phyloP scores from a whole-genome alignment of 352 stramenopile species.

The Peronospora farinosa region DNA sequence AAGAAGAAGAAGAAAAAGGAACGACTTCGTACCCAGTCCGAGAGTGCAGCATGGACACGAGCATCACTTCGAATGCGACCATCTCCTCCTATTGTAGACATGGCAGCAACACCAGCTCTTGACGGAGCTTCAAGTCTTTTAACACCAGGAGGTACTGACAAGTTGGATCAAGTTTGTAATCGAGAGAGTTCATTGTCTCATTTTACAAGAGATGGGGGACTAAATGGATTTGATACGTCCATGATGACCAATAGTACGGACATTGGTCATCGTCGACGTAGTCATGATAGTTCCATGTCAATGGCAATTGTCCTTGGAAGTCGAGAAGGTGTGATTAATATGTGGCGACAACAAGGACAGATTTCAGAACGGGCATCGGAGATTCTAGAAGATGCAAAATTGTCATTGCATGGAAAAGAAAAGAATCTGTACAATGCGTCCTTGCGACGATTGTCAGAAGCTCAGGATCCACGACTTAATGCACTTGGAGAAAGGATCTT shows the following conservation, averaged over 20 bases:
- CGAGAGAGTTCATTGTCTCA: slow-evolving; percentile 49
- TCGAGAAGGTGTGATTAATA: slow-evolving; percentile 68
- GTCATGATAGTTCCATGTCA: slow-evolving; percentile 25
- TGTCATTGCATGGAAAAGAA: slow-evolving; percentile 74
- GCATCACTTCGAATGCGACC: slow-evolving; percentile 59
- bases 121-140: slow-evolving; percentile 16
- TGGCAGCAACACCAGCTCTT: slow-evolving; percentile 26
- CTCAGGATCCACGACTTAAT: slow-evolving; percentile 62
- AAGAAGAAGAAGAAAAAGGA: slow-evolving; percentile 46
- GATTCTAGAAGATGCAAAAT: slow-evolving; percentile 75
- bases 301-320: slow-evolving; percentile 25
- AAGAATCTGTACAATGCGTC: slow-evolving; percentile 75
- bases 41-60: slow-evolving; percentile 66
- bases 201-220: slow-evolving; percentile 39
- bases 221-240: slow-evolving; percentile 44
- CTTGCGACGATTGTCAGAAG: slow-evolving; percentile 49
- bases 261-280: slow-evolving; percentile 21
- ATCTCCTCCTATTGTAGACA: slow-evolving; percentile 22
- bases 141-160: slow-evolving; percentile 11
- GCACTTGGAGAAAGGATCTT: slow-evolving; percentile 57
- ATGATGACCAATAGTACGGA: slow-evolving; percentile 21
- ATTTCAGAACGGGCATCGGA: slow-evolving; percentile 78
- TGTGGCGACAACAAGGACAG: slow-evolving; percentile 73
- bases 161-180: slow-evolving; percentile 29
- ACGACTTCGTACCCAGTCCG: slow-evolving; percentile 66